phyloP scores from a whole-genome alignment of 2,329 filamentous ascomycete genomes.

The Fusarium solani-melongenae region DNA sequence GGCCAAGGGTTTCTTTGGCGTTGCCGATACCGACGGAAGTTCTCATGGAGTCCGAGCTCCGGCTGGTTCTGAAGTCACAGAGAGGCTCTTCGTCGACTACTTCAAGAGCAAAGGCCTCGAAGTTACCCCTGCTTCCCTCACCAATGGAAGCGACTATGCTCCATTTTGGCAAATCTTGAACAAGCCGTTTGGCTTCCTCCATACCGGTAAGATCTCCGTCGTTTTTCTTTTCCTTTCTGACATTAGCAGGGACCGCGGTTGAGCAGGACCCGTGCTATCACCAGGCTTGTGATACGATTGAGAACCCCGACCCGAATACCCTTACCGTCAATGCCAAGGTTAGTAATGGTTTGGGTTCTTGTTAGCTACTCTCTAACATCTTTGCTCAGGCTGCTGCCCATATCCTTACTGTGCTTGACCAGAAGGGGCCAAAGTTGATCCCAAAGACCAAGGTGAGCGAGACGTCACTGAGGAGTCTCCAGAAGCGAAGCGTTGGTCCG shows the following conservation, averaged over 20 bases:
- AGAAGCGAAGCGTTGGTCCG: conserved; percentile 20
- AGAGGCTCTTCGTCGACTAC: conserved; percentile 41
- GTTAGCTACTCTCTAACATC: background rate
- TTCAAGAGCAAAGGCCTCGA: conserved; percentile 42
- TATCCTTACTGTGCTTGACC: conserved; percentile 46
- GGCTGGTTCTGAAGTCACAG: conserved; percentile 41
- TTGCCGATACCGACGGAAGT: conserved; percentile 40
- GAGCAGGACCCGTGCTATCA: conserved; percentile 44
- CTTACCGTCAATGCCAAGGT: conserved; percentile 43
- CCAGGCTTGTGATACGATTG: conserved; percentile 51
- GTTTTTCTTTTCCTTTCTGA: background rate
- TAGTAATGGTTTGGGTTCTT: rapidly evolving
- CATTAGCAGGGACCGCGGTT: conserved; percentile 13
- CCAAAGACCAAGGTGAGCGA: conserved; percentile 39
- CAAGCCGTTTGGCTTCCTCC: conserved; percentile 37
- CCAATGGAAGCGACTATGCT: conserved; percentile 50
- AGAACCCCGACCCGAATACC: conserved; percentile 47
- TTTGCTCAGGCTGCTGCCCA: conserved; percentile 57
- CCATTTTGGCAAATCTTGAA: conserved; percentile 44
- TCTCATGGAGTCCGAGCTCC: conserved; percentile 42
- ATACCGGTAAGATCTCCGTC: conserved; percentile 22
- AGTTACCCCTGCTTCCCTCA: conserved; percentile 34
- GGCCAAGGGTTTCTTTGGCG: conserved; percentile 36
- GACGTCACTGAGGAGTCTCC: conserved; percentile 16
- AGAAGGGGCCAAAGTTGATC: conserved; percentile 39